phyloP scores from a whole-genome alignment of 2,329 filamentous ascomycete species.

The Aspergillus fructus region DNA sequence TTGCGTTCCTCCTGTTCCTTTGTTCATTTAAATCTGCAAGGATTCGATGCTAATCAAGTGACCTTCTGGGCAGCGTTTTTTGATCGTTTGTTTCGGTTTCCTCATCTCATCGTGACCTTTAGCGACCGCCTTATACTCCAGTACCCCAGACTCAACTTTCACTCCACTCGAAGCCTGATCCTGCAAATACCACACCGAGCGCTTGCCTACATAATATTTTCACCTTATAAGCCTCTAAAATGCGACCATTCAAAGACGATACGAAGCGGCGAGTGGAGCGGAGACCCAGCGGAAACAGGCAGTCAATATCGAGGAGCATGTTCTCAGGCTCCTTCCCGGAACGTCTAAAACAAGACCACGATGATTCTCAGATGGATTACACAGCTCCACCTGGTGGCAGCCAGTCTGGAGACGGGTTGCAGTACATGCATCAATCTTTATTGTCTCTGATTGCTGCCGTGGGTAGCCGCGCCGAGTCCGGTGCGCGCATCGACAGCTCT shows the following conservation, averaged over 20 bases:
- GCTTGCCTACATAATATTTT: background rate
- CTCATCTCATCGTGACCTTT: conserved; percentile 12
- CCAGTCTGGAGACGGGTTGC: conserved; percentile 42
- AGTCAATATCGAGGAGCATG: conserved; percentile 41
- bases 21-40: background rate
- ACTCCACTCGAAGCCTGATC: background rate
- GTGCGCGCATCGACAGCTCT: conserved; percentile 76
- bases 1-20: conserved; percentile 1
- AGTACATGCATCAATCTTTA: conserved; percentile 89
- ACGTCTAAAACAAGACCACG: conserved; percentile 57
- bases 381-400: conserved; percentile 51
- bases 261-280: conserved; percentile 43
- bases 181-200: background rate
- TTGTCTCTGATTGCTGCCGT: conserved; percentile 90
- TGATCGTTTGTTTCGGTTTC: background rate
- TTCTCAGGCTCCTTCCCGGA: conserved; percentile 57
- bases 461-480: conserved; percentile 78
- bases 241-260: conserved; percentile 41
- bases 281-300: conserved; percentile 44
- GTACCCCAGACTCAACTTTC: conserved; percentile 2
- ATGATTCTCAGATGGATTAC: conserved; percentile 62
- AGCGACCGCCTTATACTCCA: conserved; percentile 11
- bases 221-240: conserved; percentile 15
- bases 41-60: conserved; percentile 8
- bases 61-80: conserved; percentile 11